A percentile compares a stretch with the other conserved stretches of the same genome.
Evolutionary conservation across 139 green algal species (phyloP).

Genomic region (Gonium pectorale): DNA sequence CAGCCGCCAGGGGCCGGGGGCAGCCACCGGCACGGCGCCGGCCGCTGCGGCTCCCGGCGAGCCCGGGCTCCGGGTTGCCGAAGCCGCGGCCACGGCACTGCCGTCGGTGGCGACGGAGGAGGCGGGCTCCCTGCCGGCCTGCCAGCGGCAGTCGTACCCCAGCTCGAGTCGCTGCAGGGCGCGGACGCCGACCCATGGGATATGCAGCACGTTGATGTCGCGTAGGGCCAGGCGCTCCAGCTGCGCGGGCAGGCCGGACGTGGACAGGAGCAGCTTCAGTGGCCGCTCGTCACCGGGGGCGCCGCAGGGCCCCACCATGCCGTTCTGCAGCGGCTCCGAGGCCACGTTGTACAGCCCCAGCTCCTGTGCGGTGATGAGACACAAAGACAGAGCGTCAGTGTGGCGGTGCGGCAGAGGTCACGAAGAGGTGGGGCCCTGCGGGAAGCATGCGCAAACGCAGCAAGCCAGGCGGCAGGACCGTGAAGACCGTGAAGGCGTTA

Average conservation of each 20-base stretch:
- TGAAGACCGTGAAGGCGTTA: too few relatives aligned
- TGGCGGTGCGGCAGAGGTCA: too few relatives aligned
- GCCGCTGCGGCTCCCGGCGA: too few relatives aligned
- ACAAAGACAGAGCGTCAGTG: background rate
- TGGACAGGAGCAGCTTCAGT: background rate
- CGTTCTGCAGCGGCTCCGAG: background rate
- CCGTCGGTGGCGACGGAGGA: background rate
- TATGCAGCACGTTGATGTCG: slow-evolving; percentile 1
- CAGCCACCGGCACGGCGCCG: too few relatives aligned
- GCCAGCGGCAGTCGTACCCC: background rate
- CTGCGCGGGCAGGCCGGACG: background rate
- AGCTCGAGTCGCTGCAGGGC: background rate
- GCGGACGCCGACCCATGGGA: background rate
- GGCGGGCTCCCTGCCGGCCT: background rate
- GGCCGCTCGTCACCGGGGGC: background rate
- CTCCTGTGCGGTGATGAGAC: background rate
- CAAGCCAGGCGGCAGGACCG: too few relatives aligned
- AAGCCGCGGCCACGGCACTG: too few relatives aligned
- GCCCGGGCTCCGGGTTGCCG: too few relatives aligned
- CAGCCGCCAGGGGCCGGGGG: background rate
- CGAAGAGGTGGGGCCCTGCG: too few relatives aligned
- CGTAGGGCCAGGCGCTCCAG: background rate
- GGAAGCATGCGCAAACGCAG: too few relatives aligned
- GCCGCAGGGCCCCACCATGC: background rate
- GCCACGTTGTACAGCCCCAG: background rate